Percentiles rank a stretch among this genome's conserved stretches.
Evolutionary conservation across 345 rosid genomes (phyloP).

Genomic region (Eutrema yunnanense): DNA sequence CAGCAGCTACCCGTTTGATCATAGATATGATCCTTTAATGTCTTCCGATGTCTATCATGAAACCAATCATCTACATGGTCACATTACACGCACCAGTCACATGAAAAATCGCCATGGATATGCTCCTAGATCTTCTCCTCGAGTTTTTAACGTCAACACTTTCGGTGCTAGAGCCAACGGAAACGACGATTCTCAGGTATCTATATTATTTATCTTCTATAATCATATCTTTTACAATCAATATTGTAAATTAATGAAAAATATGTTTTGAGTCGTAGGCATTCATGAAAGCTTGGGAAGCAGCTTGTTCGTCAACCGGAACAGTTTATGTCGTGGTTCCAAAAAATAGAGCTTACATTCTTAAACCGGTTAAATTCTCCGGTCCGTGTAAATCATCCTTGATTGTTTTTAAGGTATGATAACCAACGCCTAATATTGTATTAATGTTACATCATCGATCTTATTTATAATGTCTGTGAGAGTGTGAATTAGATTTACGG

Average conservation of each 20-base stretch:
- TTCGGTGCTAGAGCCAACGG: conserved; percentile 58
- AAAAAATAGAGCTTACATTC: conserved; percentile 38
- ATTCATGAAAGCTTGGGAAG: conserved; percentile 52
- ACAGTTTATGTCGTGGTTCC: conserved; percentile 48
- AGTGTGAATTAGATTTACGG: conserved; percentile 50
- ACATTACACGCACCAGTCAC: not conserved
- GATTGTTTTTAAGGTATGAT: conserved; percentile 52
- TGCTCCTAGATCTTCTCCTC: conserved; percentile 27
- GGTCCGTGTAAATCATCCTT: conserved; percentile 74
- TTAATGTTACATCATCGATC: not conserved
- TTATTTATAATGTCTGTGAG: not conserved
- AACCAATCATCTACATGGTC: conserved; percentile 21
- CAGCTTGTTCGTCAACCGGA: conserved; percentile 53
- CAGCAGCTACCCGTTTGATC: conserved; percentile 19
- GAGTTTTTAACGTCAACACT: conserved; percentile 38
- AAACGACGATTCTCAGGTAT: conserved; percentile 54
- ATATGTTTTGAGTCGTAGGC: conserved; percentile 35
- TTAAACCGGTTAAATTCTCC: conserved; percentile 60
- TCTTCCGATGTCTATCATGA: conserved; percentile 1
- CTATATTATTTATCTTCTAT: not conserved
- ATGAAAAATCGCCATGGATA: not conserved
- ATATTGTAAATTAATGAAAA: not conserved
- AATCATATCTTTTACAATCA: not conserved
- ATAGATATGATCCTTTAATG: conserved; percentile 13
- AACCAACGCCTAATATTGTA: not conserved